Percentiles rank a stretch among this genome's conserved stretches.
These are phyloP conservation scores for Talaromyces ruber DNA, from an alignment of 495 filamentous ascomycete species.

Conservation along the genomic window DNA sequence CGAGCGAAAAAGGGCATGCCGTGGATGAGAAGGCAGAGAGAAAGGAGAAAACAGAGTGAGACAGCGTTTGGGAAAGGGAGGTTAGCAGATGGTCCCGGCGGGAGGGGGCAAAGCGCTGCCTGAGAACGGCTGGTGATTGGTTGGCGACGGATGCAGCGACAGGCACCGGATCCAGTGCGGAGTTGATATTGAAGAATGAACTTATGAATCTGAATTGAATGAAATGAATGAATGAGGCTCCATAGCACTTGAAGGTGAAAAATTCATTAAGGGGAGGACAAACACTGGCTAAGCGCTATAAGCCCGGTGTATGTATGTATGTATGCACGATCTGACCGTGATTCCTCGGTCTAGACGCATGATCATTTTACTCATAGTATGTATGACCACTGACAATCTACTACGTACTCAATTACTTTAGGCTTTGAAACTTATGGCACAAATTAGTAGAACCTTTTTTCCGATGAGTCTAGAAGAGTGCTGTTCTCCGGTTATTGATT, in stretches of 20 bases:
- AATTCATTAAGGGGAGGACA: no score
- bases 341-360: no score
- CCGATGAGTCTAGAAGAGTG: not conserved
- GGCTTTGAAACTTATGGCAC: no score
- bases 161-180: not conserved
- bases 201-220: no score
- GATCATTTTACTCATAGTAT: no score
- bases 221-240: no score
- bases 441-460: not conserved
- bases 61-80: not conserved
- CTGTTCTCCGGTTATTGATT: not conserved
- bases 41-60: not conserved
- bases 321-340: no score
- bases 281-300: no score
- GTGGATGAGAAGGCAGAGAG: not conserved
- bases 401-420: no score
- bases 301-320: no score
- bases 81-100: not conserved
- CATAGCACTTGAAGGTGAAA: no score
- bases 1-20: constrained; percentile 6
- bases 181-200: not conserved
- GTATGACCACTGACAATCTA: no score
- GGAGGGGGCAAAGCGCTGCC: not conserved
- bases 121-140: not conserved
- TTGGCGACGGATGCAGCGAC: not conserved